Base-by-base conservation (phyloP, 2,329 filamentous ascomycete genomes). In the Monilinia vaccinii-corymbosi region DNA sequence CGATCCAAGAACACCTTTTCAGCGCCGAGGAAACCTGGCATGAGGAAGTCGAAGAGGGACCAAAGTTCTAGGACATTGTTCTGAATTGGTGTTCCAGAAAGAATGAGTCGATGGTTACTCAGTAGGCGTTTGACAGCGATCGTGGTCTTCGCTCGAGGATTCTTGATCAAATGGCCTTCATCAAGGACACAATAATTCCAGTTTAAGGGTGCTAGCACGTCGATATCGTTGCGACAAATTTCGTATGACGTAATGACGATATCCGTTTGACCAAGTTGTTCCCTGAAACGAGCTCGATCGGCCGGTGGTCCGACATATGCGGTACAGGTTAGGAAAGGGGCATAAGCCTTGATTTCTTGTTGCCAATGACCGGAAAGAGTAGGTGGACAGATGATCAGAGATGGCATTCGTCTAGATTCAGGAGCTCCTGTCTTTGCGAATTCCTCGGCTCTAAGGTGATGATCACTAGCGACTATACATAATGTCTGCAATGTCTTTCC, bases 171-270 rank as follows among this genome's bases (percentile, higher is more conserved):
- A 76, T 99, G 94, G 2, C 95, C 94, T 76, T 99, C 94, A 70
- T 99, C 94, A 9, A 99, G 83, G 4, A 99, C 92, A 60, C 94
- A 89, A 71, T 99, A 99, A 72, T 99, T 99, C 91, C 93, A 99
- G 66, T 83, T 94, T 70, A 94, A 84, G 58, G 89, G 84, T 49
- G 84, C 83, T 38, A 99, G 81, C 5, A 93, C 74, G 10, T 97
- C 91, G n/a, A 87, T 84, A 70, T 99, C 94, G 66, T 99, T 99
- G 56, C 95, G 86, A 72, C 93, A 97, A 53, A 99, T 94, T 72
- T 99, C 95, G 70, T 99, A 99, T 0, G 93, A 97, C 0, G 95
- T 99, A 63, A 99, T 90, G 52, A 99, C 91, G 61, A 99, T 86
- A 70, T 99, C 95, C 0, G 91, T 91, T 61, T 85, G 82, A 23